phyloP scores from a whole-genome alignment of 2,329 filamentous ascomycete species.

The Tolypocladium capitatum region DNA sequence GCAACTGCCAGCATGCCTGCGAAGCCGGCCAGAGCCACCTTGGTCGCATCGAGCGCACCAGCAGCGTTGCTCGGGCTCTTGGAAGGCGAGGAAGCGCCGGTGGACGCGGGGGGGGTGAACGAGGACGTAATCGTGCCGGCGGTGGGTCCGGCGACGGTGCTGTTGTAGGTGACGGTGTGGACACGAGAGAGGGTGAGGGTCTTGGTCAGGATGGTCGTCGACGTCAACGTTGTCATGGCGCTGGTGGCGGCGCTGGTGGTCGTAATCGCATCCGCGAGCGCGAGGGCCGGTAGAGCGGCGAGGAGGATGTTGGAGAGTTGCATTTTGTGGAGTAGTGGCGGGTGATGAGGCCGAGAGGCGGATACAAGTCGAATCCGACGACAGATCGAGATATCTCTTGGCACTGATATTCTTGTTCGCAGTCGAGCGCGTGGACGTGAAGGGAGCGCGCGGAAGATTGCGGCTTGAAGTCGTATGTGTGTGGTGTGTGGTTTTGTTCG shows the following conservation, averaged over 20 bases:
- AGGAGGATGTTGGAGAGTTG: conserved; percentile 28
- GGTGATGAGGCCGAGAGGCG: background rate
- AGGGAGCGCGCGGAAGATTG: background rate
- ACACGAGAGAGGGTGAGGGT: conserved; percentile 37
- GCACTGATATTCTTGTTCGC: background rate
- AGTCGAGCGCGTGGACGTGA: background rate
- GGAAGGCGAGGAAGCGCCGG: conserved; percentile 16
- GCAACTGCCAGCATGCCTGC: conserved; percentile 36
- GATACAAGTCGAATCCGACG: background rate
- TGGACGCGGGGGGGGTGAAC: conserved; percentile 10
- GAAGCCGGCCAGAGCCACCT: conserved; percentile 34
- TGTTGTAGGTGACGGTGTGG: conserved; percentile 25
- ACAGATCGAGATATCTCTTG: background rate
- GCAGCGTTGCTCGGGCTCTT: conserved; percentile 26
- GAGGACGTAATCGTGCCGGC: conserved; percentile 10
- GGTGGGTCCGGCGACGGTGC: conserved; percentile 18
- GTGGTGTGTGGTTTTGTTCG: background rate
- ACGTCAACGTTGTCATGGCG: conserved; percentile 32
- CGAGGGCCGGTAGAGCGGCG: conserved; percentile 40
- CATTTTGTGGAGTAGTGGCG: conserved; percentile 1
- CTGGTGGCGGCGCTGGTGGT: conserved; percentile 17
- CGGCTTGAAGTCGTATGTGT: background rate
- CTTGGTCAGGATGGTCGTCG: conserved; percentile 36
- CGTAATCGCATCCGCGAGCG: conserved; percentile 26
- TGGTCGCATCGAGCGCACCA: conserved; percentile 28